Evolutionary conservation across 1,284 basidiomycete genomes (phyloP), one percentile per base, ranked within the genome.

Genomic region (Cutaneotrichosporon sp.): DNA sequence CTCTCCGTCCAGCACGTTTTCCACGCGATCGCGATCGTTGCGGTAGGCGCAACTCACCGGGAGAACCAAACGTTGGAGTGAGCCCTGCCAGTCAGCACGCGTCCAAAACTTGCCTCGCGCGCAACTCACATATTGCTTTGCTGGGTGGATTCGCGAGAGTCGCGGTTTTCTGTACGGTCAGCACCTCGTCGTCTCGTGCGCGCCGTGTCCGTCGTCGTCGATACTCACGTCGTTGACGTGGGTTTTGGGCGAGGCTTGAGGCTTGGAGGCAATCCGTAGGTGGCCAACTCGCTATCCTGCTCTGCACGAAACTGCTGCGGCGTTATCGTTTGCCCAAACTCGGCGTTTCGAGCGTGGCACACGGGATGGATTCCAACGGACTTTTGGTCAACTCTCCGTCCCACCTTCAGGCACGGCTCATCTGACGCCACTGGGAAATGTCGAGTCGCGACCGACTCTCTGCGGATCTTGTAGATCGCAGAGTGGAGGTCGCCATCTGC

Each of bases 1-100:
- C 29, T 36, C 27, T 33, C 20, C 33, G 22, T 45, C 49, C 29
- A 27, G 18, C 22, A 14, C 42, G 25, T 55, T 24, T 50, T 38
- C 52, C 16, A n/a, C n/a, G 27, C 46, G 13, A 33, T 38, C 42
- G 22, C n/a, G 7, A 36, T 9, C 36, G 20, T 54, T 43, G 36
- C 51, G 18, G 29, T 52, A n/a, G n/a, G 49, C 53, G 42, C 55
- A n/a, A 66, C 76, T 74, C 64, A 78, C 76, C 72, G 77, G 68
- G 79, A 79, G 77, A 80, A 80, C 79, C 79, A 79, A 74, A 80
- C 79, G 75, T 79, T 79, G 59, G 77, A 78, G 79, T 80, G 79
- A 77, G 79, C 77, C 79, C 77, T 80, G 62, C 24, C 34, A 36
- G 59, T 64, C 56, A 64, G 63, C 56, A 27, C 51, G 4, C 5